A percentile compares a stretch with the other conserved stretches of the same genome.
phyloP scores from a whole-genome alignment of 768 basidiomycete species.

The Clavaria fumosa region DNA sequence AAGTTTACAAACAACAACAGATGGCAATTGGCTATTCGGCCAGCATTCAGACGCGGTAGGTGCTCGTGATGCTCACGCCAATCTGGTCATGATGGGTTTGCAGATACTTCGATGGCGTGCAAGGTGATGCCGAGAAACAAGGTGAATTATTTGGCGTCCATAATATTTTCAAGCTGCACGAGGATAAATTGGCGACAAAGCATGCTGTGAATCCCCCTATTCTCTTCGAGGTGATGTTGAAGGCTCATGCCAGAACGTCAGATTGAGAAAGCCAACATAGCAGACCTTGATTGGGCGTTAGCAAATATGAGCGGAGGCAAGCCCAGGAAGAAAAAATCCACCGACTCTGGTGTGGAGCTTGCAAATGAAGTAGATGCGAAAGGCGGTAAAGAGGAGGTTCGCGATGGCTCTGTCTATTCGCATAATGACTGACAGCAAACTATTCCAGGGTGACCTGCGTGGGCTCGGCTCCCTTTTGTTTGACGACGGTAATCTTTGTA shows the following conservation, averaged over 20 bases:
- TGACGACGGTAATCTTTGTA: constrained; percentile 33
- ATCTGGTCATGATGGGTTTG: not conserved
- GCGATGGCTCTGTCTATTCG: constrained; percentile 9
- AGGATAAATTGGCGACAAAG: constrained; percentile 56
- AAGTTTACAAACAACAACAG: constrained; percentile 88
- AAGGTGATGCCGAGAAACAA: constrained; percentile 56
- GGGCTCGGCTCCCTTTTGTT: constrained; percentile 55
- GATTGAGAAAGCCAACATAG: constrained; percentile 66
- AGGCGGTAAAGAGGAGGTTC: constrained; percentile 29
- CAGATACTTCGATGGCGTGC: constrained; percentile 72
- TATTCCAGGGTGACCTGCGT: constrained; percentile 32
- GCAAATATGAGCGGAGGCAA: constrained; percentile 40
- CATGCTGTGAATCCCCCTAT: constrained; percentile 34
- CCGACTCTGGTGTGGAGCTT: constrained; percentile 22
- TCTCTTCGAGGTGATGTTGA: not conserved
- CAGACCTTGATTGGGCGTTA: constrained; percentile 70
- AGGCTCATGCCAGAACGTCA: constrained; percentile 14
- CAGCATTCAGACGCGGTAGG: constrained; percentile 63
- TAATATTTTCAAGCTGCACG: constrained; percentile 74
- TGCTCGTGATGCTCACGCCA: not conserved
- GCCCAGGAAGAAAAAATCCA: constrained; percentile 20
- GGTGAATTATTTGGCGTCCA: constrained; percentile 78
- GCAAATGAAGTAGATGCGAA: constrained; percentile 30
- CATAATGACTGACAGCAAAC: not conserved
- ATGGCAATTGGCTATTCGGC: constrained; percentile 85